phyloP scores from a whole-genome alignment of 495 filamentous ascomycete species.

The Filosporella fistucella region DNA sequence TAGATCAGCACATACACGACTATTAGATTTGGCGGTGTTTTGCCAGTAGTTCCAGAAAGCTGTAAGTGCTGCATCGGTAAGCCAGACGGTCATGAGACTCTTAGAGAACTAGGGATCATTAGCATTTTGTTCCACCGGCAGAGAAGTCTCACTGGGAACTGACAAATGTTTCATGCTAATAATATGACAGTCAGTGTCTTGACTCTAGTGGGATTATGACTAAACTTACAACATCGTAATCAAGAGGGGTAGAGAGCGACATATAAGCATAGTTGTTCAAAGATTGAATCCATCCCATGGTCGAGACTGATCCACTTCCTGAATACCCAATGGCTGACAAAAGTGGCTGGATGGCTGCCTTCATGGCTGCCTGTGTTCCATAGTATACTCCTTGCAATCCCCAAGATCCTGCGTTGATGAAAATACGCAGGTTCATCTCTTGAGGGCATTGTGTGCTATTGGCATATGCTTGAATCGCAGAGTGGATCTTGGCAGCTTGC shows the following conservation, averaged over 20 bases:
- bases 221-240: conserved; percentile 13
- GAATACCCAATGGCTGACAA: conserved; percentile 1
- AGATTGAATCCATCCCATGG: conserved; percentile 3
- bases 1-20: conserved; percentile 32
- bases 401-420: conserved; percentile 32
- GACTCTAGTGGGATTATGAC: no score
- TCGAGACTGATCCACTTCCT: neutral
- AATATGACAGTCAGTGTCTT: neutral
- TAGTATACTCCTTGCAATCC: conserved; percentile 11
- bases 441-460: conserved; percentile 41
- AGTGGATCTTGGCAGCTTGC: conserved; percentile 43
- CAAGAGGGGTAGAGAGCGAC: neutral
- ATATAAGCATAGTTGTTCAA: conserved; percentile 7
- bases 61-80: conserved; percentile 24
- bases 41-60: conserved; percentile 40
- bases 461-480: conserved; percentile 38
- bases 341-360: neutral
- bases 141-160: no score
- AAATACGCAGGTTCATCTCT: conserved; percentile 38
- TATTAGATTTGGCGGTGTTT: conserved; percentile 30
- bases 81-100: conserved; percentile 23
- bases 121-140: no score
- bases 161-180: conserved; percentile 15
- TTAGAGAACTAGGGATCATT: no score
- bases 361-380: conserved; percentile 3